Base-by-base conservation (phyloP, 805 yeast species). In the Suhomyces xylopsoci region DNA sequence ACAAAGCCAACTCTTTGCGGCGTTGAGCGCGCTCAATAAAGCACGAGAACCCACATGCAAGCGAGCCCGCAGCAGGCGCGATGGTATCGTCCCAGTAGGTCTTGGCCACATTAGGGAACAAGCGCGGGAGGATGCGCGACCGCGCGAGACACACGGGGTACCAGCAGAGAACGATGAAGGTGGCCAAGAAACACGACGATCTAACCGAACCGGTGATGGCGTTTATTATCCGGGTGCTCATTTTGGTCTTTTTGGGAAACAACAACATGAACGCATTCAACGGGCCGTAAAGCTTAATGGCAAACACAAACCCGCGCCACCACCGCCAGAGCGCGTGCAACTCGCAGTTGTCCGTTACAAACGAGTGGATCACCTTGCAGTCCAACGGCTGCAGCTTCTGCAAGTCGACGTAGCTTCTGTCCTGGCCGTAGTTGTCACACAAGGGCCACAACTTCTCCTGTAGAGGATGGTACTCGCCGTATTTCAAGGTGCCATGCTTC, bases 281-380 rank as follows among this genome's bases (percentile, higher is more conserved):
- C 1, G 79, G 76, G 2, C 75, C 68, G 61, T 78, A 78, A 12
- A 78, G 59, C 47, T 66, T 62, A 54, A 74, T 47, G 2, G 81
- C 77, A 53, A 71, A 70, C 45, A 51, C 53, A 55, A 78, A 73
- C 2, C 81, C 81, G 48, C 79, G 61, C 50, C 48, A 58, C 52
- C 76, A 74, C 43, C 82, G 55, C 75, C 77, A 77, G 28, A 76
- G 59, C 3, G 81, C 81, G 61, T 78, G 80, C 14, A 73, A 40
- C 55, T 78, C 82, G 58, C 82, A 78, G 58, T 60, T 75, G 3
- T 59, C 51, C 12, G 74, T 64, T 47, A 58, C 50, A 60, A 71
- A 74, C 1, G 71, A 72, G 60, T 78, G 82, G 5, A 77, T 73
- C 19, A 76, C 55, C 14, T 57, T 62, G 58, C 82, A 78, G 5